Conservation (phyloP, 352 stramenopile genomes). For the Phytophthora parvispora region DNA sequence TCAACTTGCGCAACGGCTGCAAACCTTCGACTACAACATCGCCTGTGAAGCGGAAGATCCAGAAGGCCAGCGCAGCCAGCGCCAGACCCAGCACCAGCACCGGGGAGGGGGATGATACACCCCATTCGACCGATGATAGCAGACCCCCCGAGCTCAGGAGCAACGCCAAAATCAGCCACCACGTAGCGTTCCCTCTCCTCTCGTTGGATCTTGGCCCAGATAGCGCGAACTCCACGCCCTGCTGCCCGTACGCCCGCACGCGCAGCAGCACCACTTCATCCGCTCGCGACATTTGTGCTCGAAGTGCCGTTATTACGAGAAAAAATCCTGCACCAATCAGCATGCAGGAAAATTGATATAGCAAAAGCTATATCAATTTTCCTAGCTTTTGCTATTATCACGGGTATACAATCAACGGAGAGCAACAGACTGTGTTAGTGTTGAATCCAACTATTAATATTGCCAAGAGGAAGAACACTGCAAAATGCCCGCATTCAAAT, state of each 20-base stretch:
- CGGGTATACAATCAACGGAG: too few relatives aligned
- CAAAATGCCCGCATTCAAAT: too few relatives aligned
- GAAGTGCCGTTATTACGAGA: background rate
- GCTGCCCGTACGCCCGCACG: conserved; percentile 56
- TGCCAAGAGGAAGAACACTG: too few relatives aligned
- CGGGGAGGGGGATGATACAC: conserved; percentile 24
- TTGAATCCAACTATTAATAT: background rate
- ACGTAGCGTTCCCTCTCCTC: conserved; percentile 13
- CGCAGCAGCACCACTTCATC: conserved; percentile 59
- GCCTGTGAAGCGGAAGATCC: conserved; percentile 23
- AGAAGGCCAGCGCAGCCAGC: conserved; percentile 21
- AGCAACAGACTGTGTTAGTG: too few relatives aligned
- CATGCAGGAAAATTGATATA: background rate
- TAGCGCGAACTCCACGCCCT: conserved; percentile 70
- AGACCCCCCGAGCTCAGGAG: conserved; percentile 19
- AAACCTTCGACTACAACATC: conserved; percentile 43
- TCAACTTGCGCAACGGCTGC: background rate
- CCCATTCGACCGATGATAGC: conserved; percentile 26
- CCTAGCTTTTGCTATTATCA: background rate
- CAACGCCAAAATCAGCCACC: conserved; percentile 22
- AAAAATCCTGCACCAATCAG: background rate
- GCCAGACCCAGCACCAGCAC: conserved; percentile 19
- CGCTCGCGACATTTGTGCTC: conserved; percentile 20
- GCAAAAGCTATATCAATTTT: background rate
- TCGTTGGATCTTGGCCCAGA: conserved; percentile 17